Evolutionary conservation across 352 stramenopile species (phyloP), one percentile per base, ranked within the genome.

Genomic region (Phytophthora sojae): DNA sequence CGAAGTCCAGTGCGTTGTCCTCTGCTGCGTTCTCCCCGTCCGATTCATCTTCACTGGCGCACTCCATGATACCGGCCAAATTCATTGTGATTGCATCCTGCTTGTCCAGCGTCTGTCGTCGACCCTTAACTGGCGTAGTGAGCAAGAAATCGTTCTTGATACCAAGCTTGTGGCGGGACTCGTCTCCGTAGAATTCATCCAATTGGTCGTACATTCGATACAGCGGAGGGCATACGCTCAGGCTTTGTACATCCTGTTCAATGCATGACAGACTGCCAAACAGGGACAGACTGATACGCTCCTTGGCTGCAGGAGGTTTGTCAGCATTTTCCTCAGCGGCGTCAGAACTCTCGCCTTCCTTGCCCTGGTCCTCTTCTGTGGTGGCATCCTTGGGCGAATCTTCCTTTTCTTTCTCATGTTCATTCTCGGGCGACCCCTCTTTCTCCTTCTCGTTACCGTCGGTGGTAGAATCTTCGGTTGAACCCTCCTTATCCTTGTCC

Each of bases 181-280:
- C 69, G 26, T 86, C 79, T 37, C 81, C 82, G 19, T 88, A 86
- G 32, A 87, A 83, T 32, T 91, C 79, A 23, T 94, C 84, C 14
- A 95, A 67, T 52, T 95, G 85, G 3, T 92, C 77, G 59, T 95
- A 95, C 51, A 95, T 76, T 8, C 83, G 86, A 14, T 76, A 74
- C 56, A 95, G 63, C 21, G 77, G 80, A n/a, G 88, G 88, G 39
- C 88, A 95, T 14, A 95, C 78, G 2, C 76, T 63, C n/a, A 91
- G 60, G 14, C 66, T 82, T 60, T 86, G 75, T n/a, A 90, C 75
- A 44, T 90, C 77, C 50, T 86, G 75, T 3, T 80, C 75, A 56
- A 92, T 73, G 26, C 82, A 92, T n/a, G 82, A 63, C 15, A 92
- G 66, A 19, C 60, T 79, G 2, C 83, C 75, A 32, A 92, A 83